Evolutionary conservation across 208 protist species (phyloP).

Genomic region (Porcisia deanei): DNA sequence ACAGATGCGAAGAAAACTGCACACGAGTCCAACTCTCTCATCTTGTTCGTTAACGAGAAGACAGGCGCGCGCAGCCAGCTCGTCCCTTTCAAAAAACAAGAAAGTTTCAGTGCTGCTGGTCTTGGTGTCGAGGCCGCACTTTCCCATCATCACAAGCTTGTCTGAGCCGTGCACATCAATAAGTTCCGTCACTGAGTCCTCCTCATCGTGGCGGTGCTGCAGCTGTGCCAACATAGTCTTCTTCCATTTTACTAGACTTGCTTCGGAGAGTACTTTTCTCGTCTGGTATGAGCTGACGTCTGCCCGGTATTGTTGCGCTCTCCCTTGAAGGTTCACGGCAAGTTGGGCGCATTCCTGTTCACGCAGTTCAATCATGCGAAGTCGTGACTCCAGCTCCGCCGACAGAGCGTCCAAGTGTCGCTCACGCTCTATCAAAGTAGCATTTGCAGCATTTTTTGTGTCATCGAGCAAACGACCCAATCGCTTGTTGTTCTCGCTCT

Average conservation of each 20-base stretch:
- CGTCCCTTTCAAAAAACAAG: constrained; percentile 11
- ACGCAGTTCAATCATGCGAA: constrained; percentile 10
- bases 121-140: not conserved
- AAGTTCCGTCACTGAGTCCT: not conserved
- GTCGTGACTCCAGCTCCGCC: constrained; percentile 2
- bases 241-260: not conserved
- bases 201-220: constrained; percentile 4
- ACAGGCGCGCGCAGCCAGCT: constrained; percentile 2
- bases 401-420: not conserved
- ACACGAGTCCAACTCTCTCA: not conserved
- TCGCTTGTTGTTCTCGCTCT: not conserved
- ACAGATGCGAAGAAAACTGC: not conserved
- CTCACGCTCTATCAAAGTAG: not conserved
- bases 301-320: constrained; percentile 14
- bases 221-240: constrained; percentile 7
- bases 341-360: constrained; percentile 10
- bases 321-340: not conserved
- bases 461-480: constrained; percentile 1
- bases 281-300: constrained; percentile 5
- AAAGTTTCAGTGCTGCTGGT: not conserved
- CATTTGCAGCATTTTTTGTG: not conserved
- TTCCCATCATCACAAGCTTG: not conserved
- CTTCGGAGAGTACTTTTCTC: constrained; percentile 11
- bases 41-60: constrained; percentile 8
- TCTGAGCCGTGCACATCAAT: not conserved